Conservation (phyloP, 176 grass and related monocot genomes). For the Dendrocalamus sinicus region DNA sequence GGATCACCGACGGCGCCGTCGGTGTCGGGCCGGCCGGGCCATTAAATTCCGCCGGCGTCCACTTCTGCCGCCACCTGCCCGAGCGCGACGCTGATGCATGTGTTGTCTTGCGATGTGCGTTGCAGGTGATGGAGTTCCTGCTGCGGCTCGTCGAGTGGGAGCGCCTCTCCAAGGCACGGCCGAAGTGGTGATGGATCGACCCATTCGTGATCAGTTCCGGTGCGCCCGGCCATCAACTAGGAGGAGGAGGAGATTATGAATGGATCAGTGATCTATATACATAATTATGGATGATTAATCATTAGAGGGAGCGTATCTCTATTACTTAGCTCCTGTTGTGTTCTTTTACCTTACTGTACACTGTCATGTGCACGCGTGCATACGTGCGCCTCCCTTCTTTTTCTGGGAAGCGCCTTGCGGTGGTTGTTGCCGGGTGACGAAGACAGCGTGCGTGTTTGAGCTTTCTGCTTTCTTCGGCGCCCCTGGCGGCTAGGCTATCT, state of each 20-base stretch:
- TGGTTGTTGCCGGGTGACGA: neutral
- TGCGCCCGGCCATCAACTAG: neutral
- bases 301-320: conserved; percentile 27
- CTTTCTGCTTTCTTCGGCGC: neutral
- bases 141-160: conserved; percentile 57
- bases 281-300: neutral
- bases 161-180: conserved; percentile 48
- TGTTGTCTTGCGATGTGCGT: neutral
- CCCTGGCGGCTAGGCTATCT: neutral
- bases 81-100: conserved; percentile 28
- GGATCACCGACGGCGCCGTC: conserved; percentile 38
- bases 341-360: neutral
- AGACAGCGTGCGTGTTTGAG: neutral
- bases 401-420: conserved; percentile 26
- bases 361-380: neutral
- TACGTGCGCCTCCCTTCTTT: conserved; percentile 30
- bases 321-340: neutral
- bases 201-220: neutral
- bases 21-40: conserved; percentile 7
- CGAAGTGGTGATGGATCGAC: conserved; percentile 35
- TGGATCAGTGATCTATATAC: neutral
- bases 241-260: conserved; percentile 6
- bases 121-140: conserved; percentile 62
- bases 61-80: conserved; percentile 34
- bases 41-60: conserved; percentile 23